phyloP scores from a whole-genome alignment of 2,329 filamentous ascomycete species.

The Thermomyces lanuginosus region DNA sequence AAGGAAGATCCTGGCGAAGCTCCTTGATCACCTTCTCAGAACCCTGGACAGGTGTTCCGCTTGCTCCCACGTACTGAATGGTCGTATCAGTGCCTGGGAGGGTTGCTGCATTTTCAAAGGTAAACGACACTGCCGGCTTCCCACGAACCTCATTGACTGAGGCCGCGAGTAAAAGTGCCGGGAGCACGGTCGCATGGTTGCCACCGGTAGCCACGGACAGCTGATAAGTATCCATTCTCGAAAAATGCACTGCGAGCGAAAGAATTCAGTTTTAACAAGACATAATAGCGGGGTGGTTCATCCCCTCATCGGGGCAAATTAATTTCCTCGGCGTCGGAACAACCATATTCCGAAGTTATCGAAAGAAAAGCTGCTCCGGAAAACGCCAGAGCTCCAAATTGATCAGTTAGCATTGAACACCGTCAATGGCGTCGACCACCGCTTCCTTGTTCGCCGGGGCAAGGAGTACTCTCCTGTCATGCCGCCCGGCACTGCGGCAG shows the following conservation, averaged over 20 bases:
- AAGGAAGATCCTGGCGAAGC: constrained; percentile 20
- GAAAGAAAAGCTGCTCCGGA: neutral
- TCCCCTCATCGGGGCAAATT: too few relatives aligned
- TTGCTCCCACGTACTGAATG: constrained; percentile 16
- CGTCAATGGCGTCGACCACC: constrained; percentile 20
- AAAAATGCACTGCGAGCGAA: too few relatives aligned
- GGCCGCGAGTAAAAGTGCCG: constrained; percentile 24
- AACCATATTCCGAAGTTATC: neutral
- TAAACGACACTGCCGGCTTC: constrained; percentile 20
- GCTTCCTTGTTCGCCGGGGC: constrained; percentile 19
- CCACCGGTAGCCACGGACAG: constrained; percentile 25
- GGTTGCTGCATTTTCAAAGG: constrained; percentile 22
- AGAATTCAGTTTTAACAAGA: too few relatives aligned
- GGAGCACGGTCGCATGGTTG: constrained; percentile 26
- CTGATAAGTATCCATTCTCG: constrained; percentile 17
- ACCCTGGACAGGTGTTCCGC: constrained; percentile 16
- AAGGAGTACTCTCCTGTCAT: constrained; percentile 19
- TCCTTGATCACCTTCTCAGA: constrained; percentile 17
- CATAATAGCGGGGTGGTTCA: too few relatives aligned
- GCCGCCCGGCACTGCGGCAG: constrained; percentile 15
- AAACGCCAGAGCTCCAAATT: neutral
- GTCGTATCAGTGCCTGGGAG: constrained; percentile 20
- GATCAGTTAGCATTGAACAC: constrained; percentile 1
- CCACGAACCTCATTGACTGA: constrained; percentile 24
- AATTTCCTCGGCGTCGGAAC: too few relatives aligned